Evolutionary conservation across 768 basidiomycete genomes (phyloP).

Genomic region (Suillus americanus): DNA sequence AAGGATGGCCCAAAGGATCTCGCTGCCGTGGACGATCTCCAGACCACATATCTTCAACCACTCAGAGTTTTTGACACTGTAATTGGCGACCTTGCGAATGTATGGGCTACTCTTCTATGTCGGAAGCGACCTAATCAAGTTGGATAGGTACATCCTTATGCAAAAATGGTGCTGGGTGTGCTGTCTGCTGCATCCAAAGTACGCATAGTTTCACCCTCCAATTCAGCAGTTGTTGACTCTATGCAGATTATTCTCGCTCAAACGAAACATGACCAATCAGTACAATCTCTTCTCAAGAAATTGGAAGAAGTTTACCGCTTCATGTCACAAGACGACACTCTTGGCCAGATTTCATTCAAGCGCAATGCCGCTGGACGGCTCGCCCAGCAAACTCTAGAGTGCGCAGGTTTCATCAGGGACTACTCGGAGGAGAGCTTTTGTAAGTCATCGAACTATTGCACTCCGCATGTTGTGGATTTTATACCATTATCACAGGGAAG

Average conservation of each 20-base stretch:
- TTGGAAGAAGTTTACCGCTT: background rate
- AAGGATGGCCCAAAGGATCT: background rate
- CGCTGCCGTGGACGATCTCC: background rate
- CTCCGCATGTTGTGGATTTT: too few species aligned
- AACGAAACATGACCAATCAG: background rate
- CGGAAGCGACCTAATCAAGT: background rate
- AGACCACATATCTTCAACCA: background rate
- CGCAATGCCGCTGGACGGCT: background rate
- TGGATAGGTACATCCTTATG: slow-evolving; percentile 8
- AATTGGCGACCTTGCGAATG: background rate
- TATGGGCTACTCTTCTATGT: background rate
- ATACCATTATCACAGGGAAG: too few species aligned
- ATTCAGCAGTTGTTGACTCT: too few species aligned
- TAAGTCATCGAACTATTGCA: too few species aligned
- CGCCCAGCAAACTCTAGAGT: too few species aligned
- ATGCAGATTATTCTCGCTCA: slow-evolving; percentile 6
- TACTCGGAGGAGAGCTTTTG: too few species aligned
- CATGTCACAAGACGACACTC: background rate
- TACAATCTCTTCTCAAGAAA: background rate
- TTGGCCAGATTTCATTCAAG: background rate
- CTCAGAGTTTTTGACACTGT: slow-evolving; percentile 1
- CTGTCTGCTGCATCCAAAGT: slow-evolving; percentile 3
- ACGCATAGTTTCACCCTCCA: background rate
- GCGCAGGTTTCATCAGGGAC: too few species aligned
- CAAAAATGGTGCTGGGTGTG: slow-evolving; percentile 3